Evolutionary conservation across 2,329 filamentous ascomycete genomes (phyloP).

Genomic region (Coleophoma crateriformis): DNA sequence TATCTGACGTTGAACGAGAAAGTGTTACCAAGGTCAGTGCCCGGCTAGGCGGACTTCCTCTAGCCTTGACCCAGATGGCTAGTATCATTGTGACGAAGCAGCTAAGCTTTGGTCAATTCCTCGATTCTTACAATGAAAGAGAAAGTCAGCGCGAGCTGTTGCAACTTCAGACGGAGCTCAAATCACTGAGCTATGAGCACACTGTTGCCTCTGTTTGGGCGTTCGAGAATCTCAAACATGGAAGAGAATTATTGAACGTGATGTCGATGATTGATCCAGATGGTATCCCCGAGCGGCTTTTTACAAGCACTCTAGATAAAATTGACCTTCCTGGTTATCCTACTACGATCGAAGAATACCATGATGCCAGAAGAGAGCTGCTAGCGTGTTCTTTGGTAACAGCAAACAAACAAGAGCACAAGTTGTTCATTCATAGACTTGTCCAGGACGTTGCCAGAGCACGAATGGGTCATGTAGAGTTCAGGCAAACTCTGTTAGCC

Average conservation of each 20-base stretch:
- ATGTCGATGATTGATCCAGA: constrained; percentile 20
- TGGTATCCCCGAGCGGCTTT: constrained; percentile 14
- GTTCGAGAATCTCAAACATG: constrained; percentile 10
- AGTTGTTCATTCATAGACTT: constrained; percentile 20
- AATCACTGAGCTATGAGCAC: constrained; percentile 4
- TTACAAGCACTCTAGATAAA: constrained; percentile 3
- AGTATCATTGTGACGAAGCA: constrained; percentile 13
- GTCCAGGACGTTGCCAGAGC: constrained; percentile 22
- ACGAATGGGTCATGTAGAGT: constrained; percentile 10
- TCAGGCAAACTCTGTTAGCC: constrained; percentile 8
- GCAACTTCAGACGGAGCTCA: background rate
- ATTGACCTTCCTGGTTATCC: constrained; percentile 6
- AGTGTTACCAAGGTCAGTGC: constrained; percentile 4
- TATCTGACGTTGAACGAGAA: constrained; percentile 3
- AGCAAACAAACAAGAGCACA: constrained; percentile 13
- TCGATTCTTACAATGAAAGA: constrained; percentile 2
- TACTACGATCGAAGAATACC: constrained; percentile 11
- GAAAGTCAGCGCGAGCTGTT: constrained; percentile 1
- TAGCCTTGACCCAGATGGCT: constrained; percentile 19
- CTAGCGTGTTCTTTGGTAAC: constrained; percentile 20
- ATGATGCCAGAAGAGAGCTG: constrained; percentile 18
- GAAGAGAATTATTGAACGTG: constrained; percentile 8
- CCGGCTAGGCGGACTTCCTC: constrained; percentile 11
- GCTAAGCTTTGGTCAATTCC: constrained; percentile 5
- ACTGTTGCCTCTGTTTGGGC: constrained; percentile 15